Evolutionary conservation across 2,329 filamentous ascomycete genomes (phyloP).

Genomic region (Lanzia echinophila): DNA sequence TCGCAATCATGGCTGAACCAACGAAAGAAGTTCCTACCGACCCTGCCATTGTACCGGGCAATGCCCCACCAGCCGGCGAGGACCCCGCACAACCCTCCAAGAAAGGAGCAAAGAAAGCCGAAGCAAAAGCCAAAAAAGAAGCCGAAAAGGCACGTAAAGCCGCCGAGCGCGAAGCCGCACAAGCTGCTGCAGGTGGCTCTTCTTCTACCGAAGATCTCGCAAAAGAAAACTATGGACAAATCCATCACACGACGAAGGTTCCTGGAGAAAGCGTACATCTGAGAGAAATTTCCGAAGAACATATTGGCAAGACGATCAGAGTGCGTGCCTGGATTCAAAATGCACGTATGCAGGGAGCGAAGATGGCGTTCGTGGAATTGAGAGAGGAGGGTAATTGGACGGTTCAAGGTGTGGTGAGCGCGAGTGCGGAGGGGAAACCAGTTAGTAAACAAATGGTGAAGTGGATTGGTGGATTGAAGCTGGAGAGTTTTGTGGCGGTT

Average conservation of each 20-base stretch:
- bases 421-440: slow-evolving; percentile 53
- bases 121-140: slow-evolving; percentile 82
- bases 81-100: slow-evolving; percentile 46
- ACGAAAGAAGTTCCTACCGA: slow-evolving; percentile 16
- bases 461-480: slow-evolving; percentile 67
- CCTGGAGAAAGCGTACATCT: slow-evolving; percentile 52
- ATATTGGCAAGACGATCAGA: slow-evolving; percentile 64
- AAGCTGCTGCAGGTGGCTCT: slow-evolving; percentile 57
- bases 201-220: slow-evolving; percentile 57
- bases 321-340: slow-evolving; percentile 83
- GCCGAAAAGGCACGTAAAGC: slow-evolving; percentile 67
- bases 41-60: slow-evolving; percentile 6
- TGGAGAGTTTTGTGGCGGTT: slow-evolving; percentile 77
- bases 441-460: slow-evolving; percentile 91
- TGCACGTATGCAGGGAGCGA: slow-evolving; percentile 78
- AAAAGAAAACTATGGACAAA: slow-evolving; percentile 73
- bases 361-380: slow-evolving; percentile 86
- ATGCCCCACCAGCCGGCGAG: slow-evolving; percentile 1
- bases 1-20: slow-evolving; percentile 14
- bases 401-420: slow-evolving; percentile 74
- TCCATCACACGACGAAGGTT: slow-evolving; percentile 50
- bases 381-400: slow-evolving; percentile 67
- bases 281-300: slow-evolving; percentile 53
- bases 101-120: slow-evolving; percentile 78
- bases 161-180: slow-evolving; percentile 68